Evolutionary conservation across 2,329 filamentous ascomycete genomes (phyloP), one percentile per base, ranked within the genome.

Genomic region (Monilinia fructicola): DNA sequence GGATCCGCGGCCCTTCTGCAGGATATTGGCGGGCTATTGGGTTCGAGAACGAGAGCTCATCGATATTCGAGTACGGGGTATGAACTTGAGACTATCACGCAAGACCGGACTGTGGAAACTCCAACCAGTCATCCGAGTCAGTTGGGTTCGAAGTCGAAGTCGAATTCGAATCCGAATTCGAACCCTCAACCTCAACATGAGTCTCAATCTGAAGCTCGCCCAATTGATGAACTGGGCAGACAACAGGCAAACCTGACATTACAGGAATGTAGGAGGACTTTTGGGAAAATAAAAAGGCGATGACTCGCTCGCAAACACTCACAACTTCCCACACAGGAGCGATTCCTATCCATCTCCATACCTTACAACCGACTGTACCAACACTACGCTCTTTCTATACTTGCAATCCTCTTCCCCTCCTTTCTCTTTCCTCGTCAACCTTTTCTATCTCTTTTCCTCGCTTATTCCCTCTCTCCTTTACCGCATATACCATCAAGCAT

Each of bases 1-100:
- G 86, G 86, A 3, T 87, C 85, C 2, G 80, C 83, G 0, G 82
- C 84, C 0, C 73, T 88, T n/a, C 76, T 88, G 7, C 84, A 86
- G 69, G 86, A 88, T 70, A 74, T 87, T 1, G 82, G 84, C 11
- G 85, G 83, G 1, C 77, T 87, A 21, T 74, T 88, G 6, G 78
- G 77, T 3, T 81, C 84, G 69, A 74, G 69, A 69, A 69, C 21
- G 68, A 75, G 26, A 65, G 70, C 58, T 28, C 63, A 65, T 26
- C n/a, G 40, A 21, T 44, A 56, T 31, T 61, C 67, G 2, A 66
- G 71, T 52, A 54, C 35, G 16, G 69, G 69, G 5, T 73, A 71
- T 56, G 74, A 76, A 53, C 60, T 76, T 14, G 71, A 76, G 60
- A 73, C 73, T 0, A 75, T 76, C 16, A 56, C 59, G 21, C 72